Evolutionary conservation across 768 basidiomycete species (phyloP).

Genomic region (Pulveroboletus sp.): DNA sequence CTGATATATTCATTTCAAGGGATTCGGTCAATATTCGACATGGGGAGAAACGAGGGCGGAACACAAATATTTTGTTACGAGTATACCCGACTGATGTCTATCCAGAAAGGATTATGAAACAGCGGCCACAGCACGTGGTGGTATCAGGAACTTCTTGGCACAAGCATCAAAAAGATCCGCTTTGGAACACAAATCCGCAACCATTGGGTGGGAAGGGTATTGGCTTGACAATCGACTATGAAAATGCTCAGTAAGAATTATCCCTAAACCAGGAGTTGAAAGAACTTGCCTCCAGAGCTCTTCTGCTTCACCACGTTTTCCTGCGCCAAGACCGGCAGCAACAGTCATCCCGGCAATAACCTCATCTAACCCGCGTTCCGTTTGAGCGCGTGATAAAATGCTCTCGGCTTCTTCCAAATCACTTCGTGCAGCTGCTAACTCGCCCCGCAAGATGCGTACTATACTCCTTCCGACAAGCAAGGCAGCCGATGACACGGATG

Average conservation of each 20-base stretch:
- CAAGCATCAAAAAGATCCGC: slow-evolving; percentile 59
- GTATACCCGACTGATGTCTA: neutral
- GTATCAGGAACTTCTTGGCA: slow-evolving; percentile 57
- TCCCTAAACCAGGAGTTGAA: neutral
- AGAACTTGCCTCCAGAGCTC: slow-evolving; percentile 62
- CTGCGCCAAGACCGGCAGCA: slow-evolving; percentile 53
- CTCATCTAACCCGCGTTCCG: slow-evolving; percentile 48
- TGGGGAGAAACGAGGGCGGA: neutral
- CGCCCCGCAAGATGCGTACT: slow-evolving; percentile 72
- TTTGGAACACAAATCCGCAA: slow-evolving; percentile 57
- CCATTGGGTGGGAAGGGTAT: slow-evolving; percentile 67
- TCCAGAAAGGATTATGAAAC: slow-evolving; percentile 4
- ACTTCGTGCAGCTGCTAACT: slow-evolving; percentile 70
- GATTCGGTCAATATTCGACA: neutral
- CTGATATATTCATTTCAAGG: neutral
- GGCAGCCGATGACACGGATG: slow-evolving; percentile 68
- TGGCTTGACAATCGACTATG: slow-evolving; percentile 42
- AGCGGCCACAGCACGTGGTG: slow-evolving; percentile 41
- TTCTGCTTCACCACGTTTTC: slow-evolving; percentile 60
- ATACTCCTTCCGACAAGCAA: slow-evolving; percentile 77
- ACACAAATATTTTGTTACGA: slow-evolving; percentile 1
- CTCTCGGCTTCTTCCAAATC: slow-evolving; percentile 66
- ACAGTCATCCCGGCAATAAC: slow-evolving; percentile 65
- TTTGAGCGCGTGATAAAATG: slow-evolving; percentile 42
- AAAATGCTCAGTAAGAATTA: slow-evolving; percentile 5